Percentiles rank a stretch among this genome's conserved stretches.
Evolutionary conservation across 2,329 filamentous ascomycete species (phyloP).

Genomic region (Fusarium gaditjirri): DNA sequence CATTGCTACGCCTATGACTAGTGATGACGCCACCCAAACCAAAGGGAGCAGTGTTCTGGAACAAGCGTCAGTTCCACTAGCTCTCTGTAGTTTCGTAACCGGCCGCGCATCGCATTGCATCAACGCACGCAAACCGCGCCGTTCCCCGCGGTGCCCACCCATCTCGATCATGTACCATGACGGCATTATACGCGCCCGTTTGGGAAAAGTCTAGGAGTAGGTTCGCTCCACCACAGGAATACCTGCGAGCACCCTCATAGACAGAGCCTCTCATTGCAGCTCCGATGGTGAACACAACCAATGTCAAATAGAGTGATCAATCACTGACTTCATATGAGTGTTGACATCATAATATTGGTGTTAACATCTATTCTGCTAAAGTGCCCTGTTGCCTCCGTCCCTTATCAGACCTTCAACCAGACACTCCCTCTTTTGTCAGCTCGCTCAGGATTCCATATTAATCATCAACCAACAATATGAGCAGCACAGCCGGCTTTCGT

Average conservation of each 20-base stretch:
- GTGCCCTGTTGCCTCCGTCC: background rate
- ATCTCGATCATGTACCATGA: constrained; percentile 38
- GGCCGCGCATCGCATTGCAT: constrained; percentile 19
- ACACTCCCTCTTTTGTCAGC: background rate
- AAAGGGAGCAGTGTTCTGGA: constrained; percentile 38
- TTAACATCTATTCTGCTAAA: background rate
- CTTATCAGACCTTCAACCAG: background rate
- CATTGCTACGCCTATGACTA: background rate
- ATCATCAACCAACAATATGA: background rate
- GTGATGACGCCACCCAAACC: background rate
- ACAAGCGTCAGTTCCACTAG: constrained; percentile 35
- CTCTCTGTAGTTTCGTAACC: constrained; percentile 14
- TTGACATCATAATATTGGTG: background rate
- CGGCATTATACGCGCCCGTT: constrained; percentile 29
- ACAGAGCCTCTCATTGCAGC: background rate
- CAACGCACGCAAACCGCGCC: constrained; percentile 24
- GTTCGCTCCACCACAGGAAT: background rate
- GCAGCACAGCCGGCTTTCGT: background rate
- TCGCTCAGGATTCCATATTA: background rate
- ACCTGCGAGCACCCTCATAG: background rate
- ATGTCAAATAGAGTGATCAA: background rate
- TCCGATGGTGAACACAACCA: background rate
- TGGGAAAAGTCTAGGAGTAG: constrained; percentile 18
- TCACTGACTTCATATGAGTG: background rate
- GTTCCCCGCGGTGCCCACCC: constrained; percentile 35